Percentiles rank a stretch among this genome's conserved stretches.
phyloP scores from a whole-genome alignment of 768 basidiomycete species.

The Auricularia heimuer region DNA sequence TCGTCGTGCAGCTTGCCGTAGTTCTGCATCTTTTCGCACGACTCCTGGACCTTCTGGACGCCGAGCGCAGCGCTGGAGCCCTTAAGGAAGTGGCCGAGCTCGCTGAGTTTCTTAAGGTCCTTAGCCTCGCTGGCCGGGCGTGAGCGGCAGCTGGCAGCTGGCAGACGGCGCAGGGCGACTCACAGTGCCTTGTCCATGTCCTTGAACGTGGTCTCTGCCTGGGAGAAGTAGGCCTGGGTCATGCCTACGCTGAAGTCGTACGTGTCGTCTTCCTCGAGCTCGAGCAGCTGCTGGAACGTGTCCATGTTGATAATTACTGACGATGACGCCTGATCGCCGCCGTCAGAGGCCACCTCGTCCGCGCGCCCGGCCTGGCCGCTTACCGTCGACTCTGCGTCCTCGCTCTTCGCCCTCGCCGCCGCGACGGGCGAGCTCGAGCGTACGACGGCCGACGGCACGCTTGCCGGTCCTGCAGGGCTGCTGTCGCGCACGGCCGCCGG shows the following conservation, averaged over 20 bases:
- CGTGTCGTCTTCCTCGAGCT: constrained; percentile 76
- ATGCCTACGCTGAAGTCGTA: constrained; percentile 72
- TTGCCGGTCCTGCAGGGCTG: too few relatives aligned
- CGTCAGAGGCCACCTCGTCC: not conserved
- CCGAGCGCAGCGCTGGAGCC: constrained; percentile 95
- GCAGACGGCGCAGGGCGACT: constrained; percentile 21
- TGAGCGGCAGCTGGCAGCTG: constrained; percentile 1
- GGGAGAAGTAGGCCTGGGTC: constrained; percentile 70
- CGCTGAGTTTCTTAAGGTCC: constrained; percentile 57
- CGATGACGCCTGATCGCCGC: not conserved
- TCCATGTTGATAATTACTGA: constrained; percentile 60
- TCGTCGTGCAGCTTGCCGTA: constrained; percentile 58
- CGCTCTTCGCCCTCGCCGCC: too few relatives aligned
- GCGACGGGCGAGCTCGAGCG: too few relatives aligned
- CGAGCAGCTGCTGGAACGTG: constrained; percentile 77
- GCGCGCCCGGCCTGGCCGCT: too few relatives aligned
- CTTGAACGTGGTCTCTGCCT: constrained; percentile 66
- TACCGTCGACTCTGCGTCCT: too few relatives aligned
- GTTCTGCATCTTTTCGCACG: constrained; percentile 89
- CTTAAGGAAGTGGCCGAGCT: constrained; percentile 92
- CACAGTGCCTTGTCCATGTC: constrained; percentile 75
- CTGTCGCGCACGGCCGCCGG: too few relatives aligned
- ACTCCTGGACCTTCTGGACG: constrained; percentile 64
- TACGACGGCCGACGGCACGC: too few relatives aligned
- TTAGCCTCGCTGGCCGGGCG: constrained; percentile 35